These are phyloP conservation scores for Heteromeles arbutifolia DNA, from an alignment of 306 rosid genomes.

Conservation along the genomic window DNA sequence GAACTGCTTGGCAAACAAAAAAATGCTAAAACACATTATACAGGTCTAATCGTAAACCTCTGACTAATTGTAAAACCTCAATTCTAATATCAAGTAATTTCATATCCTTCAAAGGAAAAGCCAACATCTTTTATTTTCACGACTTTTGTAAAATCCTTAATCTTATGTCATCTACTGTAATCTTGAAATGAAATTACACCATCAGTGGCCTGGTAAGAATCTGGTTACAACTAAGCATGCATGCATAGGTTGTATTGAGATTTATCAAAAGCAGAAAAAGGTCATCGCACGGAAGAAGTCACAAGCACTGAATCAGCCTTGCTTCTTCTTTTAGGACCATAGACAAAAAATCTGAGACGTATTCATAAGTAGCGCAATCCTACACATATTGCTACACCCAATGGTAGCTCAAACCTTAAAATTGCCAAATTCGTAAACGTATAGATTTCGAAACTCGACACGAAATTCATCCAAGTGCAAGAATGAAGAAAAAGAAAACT, in stretches of 20 bases:
- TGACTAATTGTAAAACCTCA: not conserved
- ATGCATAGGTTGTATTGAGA: not conserved
- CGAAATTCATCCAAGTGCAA: not conserved
- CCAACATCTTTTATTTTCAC: not conserved
- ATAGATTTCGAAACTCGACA: not conserved
- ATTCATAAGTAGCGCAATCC: not conserved
- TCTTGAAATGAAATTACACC: not conserved
- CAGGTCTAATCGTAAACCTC: not conserved
- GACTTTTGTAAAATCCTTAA: not conserved
- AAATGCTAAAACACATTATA: not conserved
- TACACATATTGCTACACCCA: too few species aligned
- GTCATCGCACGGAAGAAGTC: not conserved
- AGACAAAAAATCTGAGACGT: too few species aligned
- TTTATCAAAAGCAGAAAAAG: not conserved
- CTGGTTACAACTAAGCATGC: not conserved
- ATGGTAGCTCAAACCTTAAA: not conserved
- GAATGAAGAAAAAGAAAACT: not conserved
- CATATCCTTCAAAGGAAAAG: not conserved
- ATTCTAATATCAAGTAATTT: not conserved
- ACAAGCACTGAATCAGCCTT: not conserved
- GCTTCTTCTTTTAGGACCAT: not conserved
- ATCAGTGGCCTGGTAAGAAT: not conserved
- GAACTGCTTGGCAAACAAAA: not conserved
- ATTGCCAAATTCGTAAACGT: not conserved
- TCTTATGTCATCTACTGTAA: not conserved